These are phyloP conservation scores for Homolaphlyctis polyrhiza DNA, from an alignment of 371 early-diverging fungal species.

Conservation along the genomic window DNA sequence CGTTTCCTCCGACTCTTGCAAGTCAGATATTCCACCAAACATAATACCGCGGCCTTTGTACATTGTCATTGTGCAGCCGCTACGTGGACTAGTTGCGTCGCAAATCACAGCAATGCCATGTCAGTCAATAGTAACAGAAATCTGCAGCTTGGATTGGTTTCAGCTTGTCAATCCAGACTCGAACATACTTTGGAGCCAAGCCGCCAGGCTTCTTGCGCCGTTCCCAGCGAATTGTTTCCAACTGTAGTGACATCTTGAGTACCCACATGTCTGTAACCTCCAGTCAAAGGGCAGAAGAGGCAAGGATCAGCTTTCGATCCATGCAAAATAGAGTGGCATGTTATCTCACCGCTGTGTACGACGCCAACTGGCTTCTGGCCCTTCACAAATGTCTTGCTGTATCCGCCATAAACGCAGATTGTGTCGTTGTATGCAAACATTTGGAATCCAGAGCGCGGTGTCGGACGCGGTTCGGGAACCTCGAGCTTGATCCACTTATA, in stretches of 20 bases:
- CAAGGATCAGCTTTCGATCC: too few species aligned
- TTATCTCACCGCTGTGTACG: conserved; percentile 35
- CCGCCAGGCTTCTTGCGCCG: conserved; percentile 44
- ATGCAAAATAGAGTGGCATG: too few species aligned
- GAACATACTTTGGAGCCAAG: conserved; percentile 14
- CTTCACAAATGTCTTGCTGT: conserved; percentile 52
- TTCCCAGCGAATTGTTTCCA: conserved; percentile 52
- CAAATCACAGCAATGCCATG: too few species aligned
- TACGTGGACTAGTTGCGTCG: conserved; percentile 28
- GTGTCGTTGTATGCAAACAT: conserved; percentile 43
- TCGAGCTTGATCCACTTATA: conserved; percentile 58
- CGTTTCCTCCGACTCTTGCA: conserved; percentile 53
- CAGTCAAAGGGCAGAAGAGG: background rate
- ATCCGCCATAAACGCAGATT: conserved; percentile 59
- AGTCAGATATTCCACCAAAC: conserved; percentile 57
- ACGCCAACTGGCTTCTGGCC: conserved; percentile 48
- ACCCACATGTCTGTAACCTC: conserved; percentile 46
- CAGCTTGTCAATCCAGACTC: background rate
- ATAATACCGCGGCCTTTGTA: conserved; percentile 52
- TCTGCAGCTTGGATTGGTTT: background rate
- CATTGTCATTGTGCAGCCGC: conserved; percentile 50
- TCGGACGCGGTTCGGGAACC: conserved; percentile 46
- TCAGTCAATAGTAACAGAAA: background rate
- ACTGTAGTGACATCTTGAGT: conserved; percentile 49
- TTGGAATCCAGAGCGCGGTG: conserved; percentile 55